phyloP scores from a whole-genome alignment of 106 monocot genomes.

The Triglochin maritima region DNA sequence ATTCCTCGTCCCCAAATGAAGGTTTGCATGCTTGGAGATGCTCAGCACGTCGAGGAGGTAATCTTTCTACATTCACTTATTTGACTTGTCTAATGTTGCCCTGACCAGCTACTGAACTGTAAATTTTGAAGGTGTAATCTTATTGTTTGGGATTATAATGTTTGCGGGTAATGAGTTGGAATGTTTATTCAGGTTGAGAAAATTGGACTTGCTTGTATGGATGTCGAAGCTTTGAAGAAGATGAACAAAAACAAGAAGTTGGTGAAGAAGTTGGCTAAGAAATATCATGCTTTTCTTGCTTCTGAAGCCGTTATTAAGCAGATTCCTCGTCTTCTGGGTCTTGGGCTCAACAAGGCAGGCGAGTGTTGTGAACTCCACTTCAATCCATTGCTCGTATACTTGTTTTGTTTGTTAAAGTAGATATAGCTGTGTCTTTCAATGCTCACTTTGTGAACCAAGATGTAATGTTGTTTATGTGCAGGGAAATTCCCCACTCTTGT shows the following conservation, averaged over 20 bases:
- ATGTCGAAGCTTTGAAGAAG: constrained; percentile 21
- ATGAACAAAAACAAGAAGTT: constrained; percentile 22
- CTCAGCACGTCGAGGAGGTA: constrained; percentile 43
- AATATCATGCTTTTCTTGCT: constrained; percentile 42
- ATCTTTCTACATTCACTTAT: background rate
- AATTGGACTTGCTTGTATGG: constrained; percentile 17
- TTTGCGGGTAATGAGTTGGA: background rate
- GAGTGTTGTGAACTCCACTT: background rate
- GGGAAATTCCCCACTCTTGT: constrained; percentile 38
- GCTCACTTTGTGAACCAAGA: background rate
- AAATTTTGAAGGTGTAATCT: no score
- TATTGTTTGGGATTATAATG: no score
- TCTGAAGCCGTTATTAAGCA: constrained; percentile 43
- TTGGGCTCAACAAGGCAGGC: constrained; percentile 42
- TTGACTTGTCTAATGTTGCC: no score
- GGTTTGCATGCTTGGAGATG: constrained; percentile 50
- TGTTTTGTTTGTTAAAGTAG: background rate
- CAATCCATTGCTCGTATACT: no score
- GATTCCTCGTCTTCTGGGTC: constrained; percentile 39
- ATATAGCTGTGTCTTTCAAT: no score
- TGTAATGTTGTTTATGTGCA: background rate
- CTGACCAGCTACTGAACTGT: no score
- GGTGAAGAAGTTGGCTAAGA: constrained; percentile 29
- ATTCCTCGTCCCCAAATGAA: constrained; percentile 34
- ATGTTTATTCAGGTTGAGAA: constrained; percentile 9